Base-by-base conservation (phyloP, 148 eudicot species). In the Heliosperma pusillum region DNA sequence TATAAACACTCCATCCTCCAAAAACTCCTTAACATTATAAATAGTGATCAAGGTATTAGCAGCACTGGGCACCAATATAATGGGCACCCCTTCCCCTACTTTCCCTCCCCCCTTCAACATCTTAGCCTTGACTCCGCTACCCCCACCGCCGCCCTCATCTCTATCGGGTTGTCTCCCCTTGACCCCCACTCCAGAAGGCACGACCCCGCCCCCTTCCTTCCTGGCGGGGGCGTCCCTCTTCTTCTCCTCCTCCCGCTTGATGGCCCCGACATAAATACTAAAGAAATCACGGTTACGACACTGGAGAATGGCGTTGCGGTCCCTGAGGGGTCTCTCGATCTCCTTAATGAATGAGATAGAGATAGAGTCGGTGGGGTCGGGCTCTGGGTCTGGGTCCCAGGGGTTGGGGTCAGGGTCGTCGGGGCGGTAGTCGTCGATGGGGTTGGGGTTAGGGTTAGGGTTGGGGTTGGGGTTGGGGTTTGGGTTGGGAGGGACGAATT, bases 51-150 rank as follows among this genome's bases (percentile, higher is more conserved):
- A 78, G 3, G 98, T 94, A 74, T 83, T 87, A 5, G 84, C 87
- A 21, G 98, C 98, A 81, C 97, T 91, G 0, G 98, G 98, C 11
- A 94, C 98, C 83, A 94, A 69, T 60, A 94, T 91, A 0, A 94
- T 94, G 2, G 98, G 98, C 74, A 94, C 98, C 3, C 98, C 98
- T 22, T 94, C 98, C 22, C 98, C 97, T 21, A 86, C 77, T 83
- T 91, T 93, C 17, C 97, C 59, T 0, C 75, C 78, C 25, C 86
- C 88, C 55, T 86, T 88, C 67, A 83, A 61, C 97, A 91, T 86
- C 56, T 89, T 93, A 0, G 87, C 71, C 65, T 85, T 90, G 0
- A 88, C 81, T 1, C 84, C 84, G 3, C 82, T 78, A 12, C 55
- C 55, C 0, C 55, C 55, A 16, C 19, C 55, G 19, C 84, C 84